Base-by-base conservation (phyloP, 2,329 filamentous ascomycete genomes). In the Neurospora sp. region DNA sequence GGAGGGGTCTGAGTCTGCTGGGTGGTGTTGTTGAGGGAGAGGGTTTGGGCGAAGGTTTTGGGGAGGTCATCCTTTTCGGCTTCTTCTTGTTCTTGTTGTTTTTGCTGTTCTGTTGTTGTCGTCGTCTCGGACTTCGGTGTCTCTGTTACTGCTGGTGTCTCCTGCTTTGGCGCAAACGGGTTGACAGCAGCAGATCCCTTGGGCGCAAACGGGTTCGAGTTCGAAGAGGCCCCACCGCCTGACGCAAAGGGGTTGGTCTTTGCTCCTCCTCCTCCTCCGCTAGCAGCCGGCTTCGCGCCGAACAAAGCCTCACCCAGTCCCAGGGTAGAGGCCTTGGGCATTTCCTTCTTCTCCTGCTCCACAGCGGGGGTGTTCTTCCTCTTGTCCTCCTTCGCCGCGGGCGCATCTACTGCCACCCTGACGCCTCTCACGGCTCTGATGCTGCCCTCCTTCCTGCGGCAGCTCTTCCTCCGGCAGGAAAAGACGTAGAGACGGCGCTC, bases 401-500 rank as follows among this genome's bases (percentile, higher is more conserved):
- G 77, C 0, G 80, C 81, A 19, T 83, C 81, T 37, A 80, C 79
- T 74, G 83, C 83, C 23, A 89, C 80, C 37, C 88, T 86, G 19
- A 92, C 84, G 3, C 89, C 91, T 71, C 95, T 85, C 52, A 97
- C 77, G 0, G 86, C 91, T 37, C 94, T 87, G 70, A 97, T 86
- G 78, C 91, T 95, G 1, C 96, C 96, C 23, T 90, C 86, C 76
- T 93, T 95, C 73, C 94, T 86, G 76, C 92, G 88, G 78, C 96
- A 99, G 11, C 88, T 83, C 79, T 92, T 92, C 74, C 88, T 86
- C 71, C 89, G 87, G 80, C 96, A 99, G 19, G 87, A 87, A 79
- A 97, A 93, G 12, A 99, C 84, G 77, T 97, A 98, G 19, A 99
- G 79, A 72, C 95, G 88, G 74, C 96, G 86, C 77, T 97, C 93